phyloP scores from a whole-genome alignment of 805 yeast species.

The Jamesozyma rosinii region DNA sequence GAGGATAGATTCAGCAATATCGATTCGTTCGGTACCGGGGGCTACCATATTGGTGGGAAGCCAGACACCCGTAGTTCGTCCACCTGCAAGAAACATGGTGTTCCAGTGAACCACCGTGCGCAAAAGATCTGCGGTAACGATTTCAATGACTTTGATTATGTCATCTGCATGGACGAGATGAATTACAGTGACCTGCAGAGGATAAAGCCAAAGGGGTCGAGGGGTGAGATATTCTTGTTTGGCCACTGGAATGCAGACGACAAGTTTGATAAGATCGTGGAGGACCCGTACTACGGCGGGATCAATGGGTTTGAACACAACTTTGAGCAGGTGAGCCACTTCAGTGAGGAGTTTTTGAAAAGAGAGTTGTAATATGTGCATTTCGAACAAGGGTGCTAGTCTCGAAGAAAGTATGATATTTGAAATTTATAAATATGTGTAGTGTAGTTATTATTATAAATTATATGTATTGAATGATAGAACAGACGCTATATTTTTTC shows the following conservation, averaged over 20 bases:
- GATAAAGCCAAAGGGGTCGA: conserved; percentile 42
- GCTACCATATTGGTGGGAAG: conserved; percentile 70
- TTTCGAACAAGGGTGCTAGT: no score
- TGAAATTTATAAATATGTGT: not conserved
- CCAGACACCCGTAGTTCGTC: conserved; percentile 71
- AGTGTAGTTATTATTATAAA: no score
- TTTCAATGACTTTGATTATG: conserved; percentile 53
- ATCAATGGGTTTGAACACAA: conserved; percentile 70
- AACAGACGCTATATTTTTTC: conserved; percentile 28
- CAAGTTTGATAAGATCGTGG: conserved; percentile 49
- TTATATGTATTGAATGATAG: no score
- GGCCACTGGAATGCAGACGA: conserved; percentile 68
- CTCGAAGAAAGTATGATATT: not conserved
- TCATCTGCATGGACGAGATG: conserved; percentile 63
- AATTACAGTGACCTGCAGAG: conserved; percentile 44
- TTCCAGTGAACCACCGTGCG: conserved; percentile 65
- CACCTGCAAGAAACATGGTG: conserved; percentile 61
- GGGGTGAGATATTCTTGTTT: conserved; percentile 44
- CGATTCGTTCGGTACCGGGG: conserved; percentile 86
- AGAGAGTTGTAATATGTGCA: conserved; percentile 29
- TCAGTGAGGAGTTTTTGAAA: conserved; percentile 60
- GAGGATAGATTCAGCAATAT: conserved; percentile 40
- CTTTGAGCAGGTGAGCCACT: conserved; percentile 65
- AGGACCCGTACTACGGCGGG: conserved; percentile 93
- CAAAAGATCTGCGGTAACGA: conserved; percentile 52